Percentiles rank a stretch among this genome's conserved stretches.
Conservation (phyloP, 176 grass and related monocot species). For the Carex scoparia region DNA sequence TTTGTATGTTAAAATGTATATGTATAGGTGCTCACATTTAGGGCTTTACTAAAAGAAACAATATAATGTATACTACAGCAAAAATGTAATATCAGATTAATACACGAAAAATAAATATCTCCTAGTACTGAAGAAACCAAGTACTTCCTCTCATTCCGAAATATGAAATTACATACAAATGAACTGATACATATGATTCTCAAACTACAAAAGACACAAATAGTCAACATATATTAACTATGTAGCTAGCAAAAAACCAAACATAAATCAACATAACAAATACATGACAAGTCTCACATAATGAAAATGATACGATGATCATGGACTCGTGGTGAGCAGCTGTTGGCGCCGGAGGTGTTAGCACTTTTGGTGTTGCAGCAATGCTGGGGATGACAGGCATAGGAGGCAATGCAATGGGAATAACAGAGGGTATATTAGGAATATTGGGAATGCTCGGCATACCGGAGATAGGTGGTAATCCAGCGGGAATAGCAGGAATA, state of each 20-base stretch:
- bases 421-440: background rate
- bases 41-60: background rate
- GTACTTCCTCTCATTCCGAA: background rate
- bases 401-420: slow-evolving; percentile 6
- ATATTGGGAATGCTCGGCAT: background rate
- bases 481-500: background rate
- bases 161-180: background rate
- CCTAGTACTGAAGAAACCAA: background rate
- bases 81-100: background rate
- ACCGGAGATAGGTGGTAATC: background rate
- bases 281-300: background rate
- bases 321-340: background rate
- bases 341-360: background rate
- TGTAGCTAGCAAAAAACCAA: background rate
- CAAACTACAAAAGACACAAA: background rate
- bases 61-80: too few relatives aligned
- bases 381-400: background rate
- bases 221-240: background rate
- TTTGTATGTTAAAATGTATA: too few relatives aligned
- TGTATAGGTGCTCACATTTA: too few relatives aligned
- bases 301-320: background rate
- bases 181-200: background rate
- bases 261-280: background rate
- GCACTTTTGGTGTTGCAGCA: background rate
- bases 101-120: background rate